A percentile compares a stretch with the other conserved stretches of the same genome.
Conservation (phyloP, 192 early-diverging fungal genomes). For the Thoreauomyces humboldtii region DNA sequence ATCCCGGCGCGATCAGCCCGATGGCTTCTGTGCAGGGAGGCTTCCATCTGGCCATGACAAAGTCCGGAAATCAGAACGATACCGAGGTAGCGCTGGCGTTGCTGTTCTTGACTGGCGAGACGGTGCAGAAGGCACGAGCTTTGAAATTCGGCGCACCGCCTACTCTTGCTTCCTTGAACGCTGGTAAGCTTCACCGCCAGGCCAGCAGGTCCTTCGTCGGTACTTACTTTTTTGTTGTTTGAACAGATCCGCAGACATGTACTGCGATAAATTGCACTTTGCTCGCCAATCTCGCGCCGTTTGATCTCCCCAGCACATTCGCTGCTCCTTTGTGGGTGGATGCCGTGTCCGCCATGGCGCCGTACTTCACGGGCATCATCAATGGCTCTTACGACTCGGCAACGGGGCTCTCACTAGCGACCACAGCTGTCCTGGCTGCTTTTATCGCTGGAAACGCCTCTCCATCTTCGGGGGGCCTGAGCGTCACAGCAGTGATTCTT, state of each 20-base stretch:
- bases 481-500: slow-evolving; percentile 9
- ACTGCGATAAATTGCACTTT: not conserved
- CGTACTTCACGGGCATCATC: slow-evolving; percentile 9
- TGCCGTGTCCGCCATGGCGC: not conserved
- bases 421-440: not conserved
- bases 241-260: not conserved
- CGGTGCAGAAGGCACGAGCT: slow-evolving; percentile 10
- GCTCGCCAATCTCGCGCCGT: no score
- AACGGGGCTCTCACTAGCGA: slow-evolving; percentile 6
- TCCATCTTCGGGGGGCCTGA: not conserved
- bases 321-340: slow-evolving; percentile 12
- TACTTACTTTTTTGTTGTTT: no score
- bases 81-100: slow-evolving; percentile 8
- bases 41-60: slow-evolving; percentile 15
- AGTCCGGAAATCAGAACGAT: slow-evolving; percentile 9
- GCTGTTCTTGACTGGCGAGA: slow-evolving; percentile 7
- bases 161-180: slow-evolving; percentile 1
- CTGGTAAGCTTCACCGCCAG: slow-evolving; percentile 11
- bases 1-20: not conserved
- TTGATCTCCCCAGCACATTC: no score
- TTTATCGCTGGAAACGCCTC: not conserved
- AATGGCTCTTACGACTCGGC: not conserved
- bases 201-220: no score
- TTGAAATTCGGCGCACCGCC: slow-evolving; percentile 5
- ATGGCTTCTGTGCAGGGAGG: slow-evolving; percentile 3